A percentile compares a stretch with the other conserved stretches of the same genome.
These are phyloP conservation scores for Neurospora intermedia DNA, from an alignment of 495 filamentous ascomycete genomes.

Conservation along the genomic window DNA sequence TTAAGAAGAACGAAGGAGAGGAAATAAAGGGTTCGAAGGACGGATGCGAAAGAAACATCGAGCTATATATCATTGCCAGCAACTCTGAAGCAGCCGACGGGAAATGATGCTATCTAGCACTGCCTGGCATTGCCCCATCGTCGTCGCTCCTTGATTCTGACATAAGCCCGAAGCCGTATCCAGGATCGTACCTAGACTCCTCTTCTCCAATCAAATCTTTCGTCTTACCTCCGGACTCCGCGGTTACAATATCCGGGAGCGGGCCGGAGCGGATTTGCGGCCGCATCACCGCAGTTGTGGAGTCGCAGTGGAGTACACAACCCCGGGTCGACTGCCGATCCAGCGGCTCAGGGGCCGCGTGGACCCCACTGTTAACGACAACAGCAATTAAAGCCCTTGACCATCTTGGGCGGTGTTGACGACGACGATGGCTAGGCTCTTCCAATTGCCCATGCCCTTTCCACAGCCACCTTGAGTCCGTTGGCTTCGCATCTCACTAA, in stretches of 20 bases:
- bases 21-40: background rate
- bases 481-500: slow-evolving; percentile 1
- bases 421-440: background rate
- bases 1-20: background rate
- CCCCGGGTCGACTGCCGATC: background rate
- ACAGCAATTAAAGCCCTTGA: background rate
- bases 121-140: no score
- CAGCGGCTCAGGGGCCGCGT: background rate
- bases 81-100: background rate
- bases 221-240: background rate
- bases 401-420: background rate
- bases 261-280: background rate
- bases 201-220: background rate
- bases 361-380: background rate
- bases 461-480: background rate
- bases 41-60: background rate
- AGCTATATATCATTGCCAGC: background rate
- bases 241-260: background rate
- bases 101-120: background rate
- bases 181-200: background rate
- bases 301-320: background rate
- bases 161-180: background rate
- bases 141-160: background rate
- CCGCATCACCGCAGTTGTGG: background rate
- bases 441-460: background rate